Evolutionary conservation across 139 green algal species (phyloP).

Genomic region (Chlorella sorokiniana): DNA sequence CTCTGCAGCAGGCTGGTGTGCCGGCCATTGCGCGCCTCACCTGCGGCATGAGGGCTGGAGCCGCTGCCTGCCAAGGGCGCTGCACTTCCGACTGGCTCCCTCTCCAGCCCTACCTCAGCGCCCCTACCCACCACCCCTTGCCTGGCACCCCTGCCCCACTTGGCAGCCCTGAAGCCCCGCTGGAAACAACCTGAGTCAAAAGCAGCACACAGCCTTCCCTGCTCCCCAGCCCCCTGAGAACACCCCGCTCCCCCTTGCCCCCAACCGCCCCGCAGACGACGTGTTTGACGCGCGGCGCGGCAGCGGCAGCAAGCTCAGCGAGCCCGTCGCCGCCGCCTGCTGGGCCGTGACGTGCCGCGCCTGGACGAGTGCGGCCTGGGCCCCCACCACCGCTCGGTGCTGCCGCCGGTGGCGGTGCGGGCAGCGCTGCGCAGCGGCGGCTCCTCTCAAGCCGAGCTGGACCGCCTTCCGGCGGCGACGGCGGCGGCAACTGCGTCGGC

Average conservation of each 20-base stretch:
- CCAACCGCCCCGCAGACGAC: not conserved
- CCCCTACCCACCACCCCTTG: too few relatives aligned
- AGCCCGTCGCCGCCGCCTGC: not conserved
- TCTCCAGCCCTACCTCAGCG: too few relatives aligned
- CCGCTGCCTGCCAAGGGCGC: too few relatives aligned
- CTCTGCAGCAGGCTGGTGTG: too few relatives aligned
- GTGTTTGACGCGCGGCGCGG: not conserved
- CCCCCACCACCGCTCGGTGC: constrained; percentile 7
- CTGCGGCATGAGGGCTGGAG: too few relatives aligned
- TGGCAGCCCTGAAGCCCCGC: too few relatives aligned
- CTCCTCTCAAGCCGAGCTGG: not conserved
- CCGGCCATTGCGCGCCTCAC: too few relatives aligned
- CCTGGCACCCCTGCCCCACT: too few relatives aligned
- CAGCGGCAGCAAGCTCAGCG: constrained; percentile 14
- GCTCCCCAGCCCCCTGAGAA: too few relatives aligned
- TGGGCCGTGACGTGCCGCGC: not conserved
- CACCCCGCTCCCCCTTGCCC: not conserved
- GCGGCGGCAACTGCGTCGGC: not conserved
- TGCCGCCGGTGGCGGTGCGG: constrained; percentile 22
- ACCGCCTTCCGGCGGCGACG: not conserved
- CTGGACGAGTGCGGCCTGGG: constrained; percentile 21
- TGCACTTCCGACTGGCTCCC: too few relatives aligned
- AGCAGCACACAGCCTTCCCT: not conserved
- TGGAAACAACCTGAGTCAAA: not conserved
- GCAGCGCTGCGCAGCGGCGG: constrained; percentile 11